Conservation (phyloP, 1,284 basidiomycete species). For the Apiotrichum sp. region DNA sequence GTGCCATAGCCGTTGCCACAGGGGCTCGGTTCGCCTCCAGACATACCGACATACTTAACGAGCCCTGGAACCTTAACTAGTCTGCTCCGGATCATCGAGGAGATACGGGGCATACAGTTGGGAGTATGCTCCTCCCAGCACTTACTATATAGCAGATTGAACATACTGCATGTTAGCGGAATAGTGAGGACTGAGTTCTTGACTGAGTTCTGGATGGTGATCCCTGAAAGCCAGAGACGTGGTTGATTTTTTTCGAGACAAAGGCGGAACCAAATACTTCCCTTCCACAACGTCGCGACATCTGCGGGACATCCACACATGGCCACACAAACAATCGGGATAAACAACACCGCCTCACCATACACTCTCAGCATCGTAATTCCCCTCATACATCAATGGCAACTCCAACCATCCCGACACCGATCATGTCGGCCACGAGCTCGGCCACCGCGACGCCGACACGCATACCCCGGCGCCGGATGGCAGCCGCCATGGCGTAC, state of each 20-base stretch:
- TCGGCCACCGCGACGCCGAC: not conserved
- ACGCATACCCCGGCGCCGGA: not conserved
- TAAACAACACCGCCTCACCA: not conserved
- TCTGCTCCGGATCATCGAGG: too few species aligned
- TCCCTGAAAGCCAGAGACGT: not conserved
- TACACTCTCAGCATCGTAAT: not conserved
- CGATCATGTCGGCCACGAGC: not conserved
- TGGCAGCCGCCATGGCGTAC: not conserved
- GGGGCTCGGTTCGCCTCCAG: too few species aligned
- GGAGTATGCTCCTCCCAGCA: too few species aligned
- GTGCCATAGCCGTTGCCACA: too few species aligned
- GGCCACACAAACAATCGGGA: not conserved
- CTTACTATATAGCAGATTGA: too few species aligned
- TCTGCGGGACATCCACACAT: not conserved
- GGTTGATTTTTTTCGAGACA: not conserved
- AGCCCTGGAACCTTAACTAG: too few species aligned
- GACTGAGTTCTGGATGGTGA: too few species aligned
- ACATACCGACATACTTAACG: too few species aligned
- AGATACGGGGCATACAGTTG: too few species aligned
- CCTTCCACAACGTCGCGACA: too few species aligned
- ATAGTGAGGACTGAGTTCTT: too few species aligned
- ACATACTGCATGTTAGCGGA: too few species aligned
- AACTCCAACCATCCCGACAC: not conserved
- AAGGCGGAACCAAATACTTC: not conserved
- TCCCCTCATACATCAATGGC: not conserved